These are phyloP conservation scores for Phlebiopsis gigantea DNA, from an alignment of 768 basidiomycete genomes.

Conservation along the genomic window DNA sequence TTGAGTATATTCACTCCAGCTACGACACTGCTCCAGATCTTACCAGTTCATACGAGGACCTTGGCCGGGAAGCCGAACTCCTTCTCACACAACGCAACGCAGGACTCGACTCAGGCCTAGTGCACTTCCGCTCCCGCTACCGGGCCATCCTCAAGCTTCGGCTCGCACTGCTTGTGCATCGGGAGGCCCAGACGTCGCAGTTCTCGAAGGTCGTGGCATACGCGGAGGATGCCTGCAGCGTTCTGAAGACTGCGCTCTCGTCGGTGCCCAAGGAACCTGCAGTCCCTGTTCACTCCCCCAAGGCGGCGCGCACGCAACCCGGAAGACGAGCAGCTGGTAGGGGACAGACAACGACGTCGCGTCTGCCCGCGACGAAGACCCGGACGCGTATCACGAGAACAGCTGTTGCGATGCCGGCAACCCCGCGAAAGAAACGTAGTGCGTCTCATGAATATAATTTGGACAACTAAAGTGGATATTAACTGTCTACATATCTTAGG, in stretches of 20 bases:
- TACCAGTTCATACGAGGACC: conserved; percentile 19
- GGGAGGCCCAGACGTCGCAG: conserved; percentile 39
- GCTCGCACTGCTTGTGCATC: conserved; percentile 68
- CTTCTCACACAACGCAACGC: conserved; percentile 33
- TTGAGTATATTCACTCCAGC: conserved; percentile 48
- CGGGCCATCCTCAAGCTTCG: conserved; percentile 56
- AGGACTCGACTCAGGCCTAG: conserved; percentile 26
- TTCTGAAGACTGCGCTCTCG: conserved; percentile 37
- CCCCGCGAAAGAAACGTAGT: conserved; percentile 39
- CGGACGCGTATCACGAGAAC: conserved; percentile 16
- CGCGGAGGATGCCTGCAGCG: conserved; percentile 45
- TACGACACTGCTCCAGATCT: neutral
- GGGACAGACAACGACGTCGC: neutral
- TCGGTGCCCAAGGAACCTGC: neutral
- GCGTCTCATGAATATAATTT: neutral
- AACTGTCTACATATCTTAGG: neutral
- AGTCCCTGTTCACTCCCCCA: neutral
- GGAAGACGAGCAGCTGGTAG: neutral
- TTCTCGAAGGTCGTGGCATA: conserved; percentile 43
- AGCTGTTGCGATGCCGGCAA: conserved; percentile 30
- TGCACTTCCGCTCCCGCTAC: conserved; percentile 38
- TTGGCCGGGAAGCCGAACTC: conserved; percentile 37
- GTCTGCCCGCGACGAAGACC: neutral
- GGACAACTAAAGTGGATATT: too few relatives aligned
- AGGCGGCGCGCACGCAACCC: neutral